Conservation (phyloP, 2,329 filamentous ascomycete species). For the Aplosporella prunicola region DNA sequence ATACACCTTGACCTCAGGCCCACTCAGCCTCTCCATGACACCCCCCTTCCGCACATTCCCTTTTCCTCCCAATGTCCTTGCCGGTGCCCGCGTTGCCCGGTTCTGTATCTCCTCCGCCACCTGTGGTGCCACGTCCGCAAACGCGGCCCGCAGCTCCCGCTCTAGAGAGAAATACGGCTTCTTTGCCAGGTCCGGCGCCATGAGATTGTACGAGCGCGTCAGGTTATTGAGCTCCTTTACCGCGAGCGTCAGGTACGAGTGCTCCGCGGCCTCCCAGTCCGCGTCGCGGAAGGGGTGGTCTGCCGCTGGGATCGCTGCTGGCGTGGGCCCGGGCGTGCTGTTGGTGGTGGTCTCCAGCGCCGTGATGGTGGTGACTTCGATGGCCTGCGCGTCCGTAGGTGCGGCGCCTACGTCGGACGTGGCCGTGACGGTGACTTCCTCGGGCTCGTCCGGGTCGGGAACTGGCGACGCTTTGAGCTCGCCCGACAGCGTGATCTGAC, state of each 20-base stretch:
- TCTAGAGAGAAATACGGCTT: slow-evolving; percentile 84
- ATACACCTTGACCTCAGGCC: slow-evolving; percentile 50
- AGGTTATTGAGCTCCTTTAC: slow-evolving; percentile 70
- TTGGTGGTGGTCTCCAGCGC: too few species aligned
- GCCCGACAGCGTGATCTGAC: slow-evolving; percentile 38
- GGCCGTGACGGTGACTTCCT: slow-evolving; percentile 30
- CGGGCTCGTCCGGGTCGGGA: slow-evolving; percentile 8
- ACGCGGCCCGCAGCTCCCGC: slow-evolving; percentile 72
- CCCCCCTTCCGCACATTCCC: slow-evolving; percentile 37
- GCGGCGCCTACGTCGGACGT: slow-evolving; percentile 18
- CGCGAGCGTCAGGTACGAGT: slow-evolving; percentile 64
- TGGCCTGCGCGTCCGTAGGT: slow-evolving; percentile 10
- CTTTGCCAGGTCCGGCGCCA: slow-evolving; percentile 84
- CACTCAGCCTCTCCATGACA: slow-evolving; percentile 54
- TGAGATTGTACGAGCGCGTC: slow-evolving; percentile 84
- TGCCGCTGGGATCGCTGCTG: slow-evolving; percentile 29
- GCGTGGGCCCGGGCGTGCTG: slow-evolving; percentile 7
- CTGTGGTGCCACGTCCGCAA: slow-evolving; percentile 72
- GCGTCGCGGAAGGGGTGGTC: slow-evolving; percentile 63
- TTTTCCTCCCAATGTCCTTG: slow-evolving; percentile 16
- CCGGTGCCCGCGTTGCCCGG: slow-evolving; percentile 45
- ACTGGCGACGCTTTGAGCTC: slow-evolving; percentile 27
- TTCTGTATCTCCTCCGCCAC: slow-evolving; percentile 64
- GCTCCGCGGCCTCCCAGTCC: slow-evolving; percentile 63
- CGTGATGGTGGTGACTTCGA: slow-evolving; percentile 18